Evolutionary conservation across 2,329 filamentous ascomycete genomes (phyloP), one percentile per base, ranked within the genome.

Genomic region (Diaporthe humulicola): DNA sequence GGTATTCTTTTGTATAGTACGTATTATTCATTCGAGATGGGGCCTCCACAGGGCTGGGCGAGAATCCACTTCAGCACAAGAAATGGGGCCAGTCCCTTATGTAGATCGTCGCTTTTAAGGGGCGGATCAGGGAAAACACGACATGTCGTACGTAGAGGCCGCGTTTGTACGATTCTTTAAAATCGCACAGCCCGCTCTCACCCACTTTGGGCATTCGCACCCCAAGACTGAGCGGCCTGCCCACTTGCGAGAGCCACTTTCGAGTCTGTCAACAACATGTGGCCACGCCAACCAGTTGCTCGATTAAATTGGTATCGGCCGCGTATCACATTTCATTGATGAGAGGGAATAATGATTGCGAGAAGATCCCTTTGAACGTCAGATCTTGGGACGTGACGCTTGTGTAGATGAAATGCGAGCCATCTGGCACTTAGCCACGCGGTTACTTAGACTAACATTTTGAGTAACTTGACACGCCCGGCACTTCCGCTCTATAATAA

Each of bases 21-120:
- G 64, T 69, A 69, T 38, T 28, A 19, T 69, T 69, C 64, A 28
- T 38, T 15, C 19, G 6, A 19, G n/a, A 40, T 28, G 33, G 22
- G 8, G 64, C 45, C 48, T 40, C 48, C 64, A 54, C 64, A 69
- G 30, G 64, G 48, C 64, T 40, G 64, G 64, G 52, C 52, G 33
- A 69, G 64, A 69, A 54, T 12, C 64, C 64, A 69, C 64, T 40
- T 54, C 15, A 69, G 48, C 64, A 69, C 64, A 48, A 69, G 45
- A 48, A 30, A 25, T 69, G 64, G 64, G 64, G 64, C 48, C 33
- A 52, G 33, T 40, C 33, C 10, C 8, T 69, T 40, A 69, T 69
- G 58, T 50, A 69, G 64, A 69, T 69, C 64, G 64, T 28, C 64
- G n/a, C 48, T 54, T 40, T 69, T 15, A 69, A 54, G 48, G 48